A percentile compares a stretch with the other conserved stretches of the same genome.
These are phyloP conservation scores for Pseudogymnoascus sp. DNA, from an alignment of 2,329 filamentous ascomycete species.

Conservation along the genomic window DNA sequence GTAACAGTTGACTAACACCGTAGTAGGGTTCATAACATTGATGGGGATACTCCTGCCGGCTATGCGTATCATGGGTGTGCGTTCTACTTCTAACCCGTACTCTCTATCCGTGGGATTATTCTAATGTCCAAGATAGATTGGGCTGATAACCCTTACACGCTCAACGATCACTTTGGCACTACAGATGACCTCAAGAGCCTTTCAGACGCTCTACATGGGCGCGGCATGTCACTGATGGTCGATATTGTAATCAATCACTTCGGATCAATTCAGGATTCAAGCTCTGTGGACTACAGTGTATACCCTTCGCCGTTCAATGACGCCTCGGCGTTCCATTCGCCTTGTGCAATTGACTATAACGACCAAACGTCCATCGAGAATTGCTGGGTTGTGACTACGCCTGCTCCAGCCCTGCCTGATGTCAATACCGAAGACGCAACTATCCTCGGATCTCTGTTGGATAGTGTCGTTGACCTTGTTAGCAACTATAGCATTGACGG, in stretches of 20 bases:
- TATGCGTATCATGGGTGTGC: constrained; percentile 41
- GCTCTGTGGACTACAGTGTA: constrained; percentile 26
- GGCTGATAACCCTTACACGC: constrained; percentile 34
- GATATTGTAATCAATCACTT: constrained; percentile 40
- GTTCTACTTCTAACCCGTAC: not conserved
- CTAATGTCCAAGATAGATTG: constrained; percentile 21
- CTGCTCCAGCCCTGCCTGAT: constrained; percentile 32
- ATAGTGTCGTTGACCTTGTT: constrained; percentile 34
- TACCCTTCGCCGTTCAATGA: constrained; percentile 25
- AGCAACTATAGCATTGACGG: constrained; percentile 39
- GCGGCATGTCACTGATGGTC: constrained; percentile 40
- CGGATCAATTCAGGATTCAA: not conserved
- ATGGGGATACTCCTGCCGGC: constrained; percentile 26
- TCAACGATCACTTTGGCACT: constrained; percentile 40
- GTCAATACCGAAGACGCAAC: constrained; percentile 33
- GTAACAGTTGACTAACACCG: constrained; percentile 29
- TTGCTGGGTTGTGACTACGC: constrained; percentile 38
- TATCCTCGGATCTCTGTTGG: constrained; percentile 30
- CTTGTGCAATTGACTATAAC: constrained; percentile 21
- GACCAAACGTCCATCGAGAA: constrained; percentile 29
- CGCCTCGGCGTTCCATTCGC: constrained; percentile 10
- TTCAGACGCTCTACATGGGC: constrained; percentile 34
- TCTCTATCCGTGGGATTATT: not conserved
- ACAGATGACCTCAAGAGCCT: constrained; percentile 37
- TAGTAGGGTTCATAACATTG: constrained; percentile 32